Evolutionary conservation across 2,329 filamentous ascomycete species (phyloP), one percentile per base, ranked within the genome.

Genomic region (Polytolypa hystricis): DNA sequence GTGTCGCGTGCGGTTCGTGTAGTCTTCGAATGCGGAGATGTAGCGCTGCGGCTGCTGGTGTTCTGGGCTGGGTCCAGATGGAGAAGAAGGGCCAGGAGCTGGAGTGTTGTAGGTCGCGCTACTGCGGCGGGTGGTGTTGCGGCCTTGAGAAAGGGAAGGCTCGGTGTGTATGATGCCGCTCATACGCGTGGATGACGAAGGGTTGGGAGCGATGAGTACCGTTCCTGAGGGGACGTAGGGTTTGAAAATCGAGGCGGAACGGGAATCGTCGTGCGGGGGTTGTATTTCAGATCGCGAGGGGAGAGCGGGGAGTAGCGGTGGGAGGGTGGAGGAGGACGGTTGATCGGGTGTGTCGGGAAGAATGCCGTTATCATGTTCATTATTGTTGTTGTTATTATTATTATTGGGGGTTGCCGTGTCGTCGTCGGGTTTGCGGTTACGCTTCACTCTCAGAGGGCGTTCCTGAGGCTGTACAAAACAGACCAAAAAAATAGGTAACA

Each of bases 361-460:
- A n/a, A n/a, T n/a, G 26, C 39, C 35, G 30, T 44, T 43, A 27
- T 47, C 51, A 7, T 37, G 34, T 23, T 41, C 38, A 18, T 45
- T 47, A 18, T 40, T 46, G 3, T 36, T 39, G 26, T 45, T 27
- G 7, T 51, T 50, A 6, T 56, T 52, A 8, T 52, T 50, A n/a
- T 44, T 44, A 10, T 48, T 51, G 4, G 47, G 42, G 8, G 47
- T 41, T 6, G 50, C 40, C 5, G 47, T 40, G 17, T 34, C 30
- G 20, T 53, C 40, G 25, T 60, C 60, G 9, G 57, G 55, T 42
- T 60, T 62, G 30, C 60, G 58, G 30, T 54, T 61, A 41, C 58
- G 58, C 43, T 65, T 65, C 14, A 58, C 53, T 39, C 64, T 60
- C 30, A 66, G 57, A 5, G 64, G 64, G 33, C 64, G 56, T 53